Evolutionary conservation across 2,329 filamentous ascomycete species (phyloP).

Genomic region (Paraphoma chrysanthemicola): DNA sequence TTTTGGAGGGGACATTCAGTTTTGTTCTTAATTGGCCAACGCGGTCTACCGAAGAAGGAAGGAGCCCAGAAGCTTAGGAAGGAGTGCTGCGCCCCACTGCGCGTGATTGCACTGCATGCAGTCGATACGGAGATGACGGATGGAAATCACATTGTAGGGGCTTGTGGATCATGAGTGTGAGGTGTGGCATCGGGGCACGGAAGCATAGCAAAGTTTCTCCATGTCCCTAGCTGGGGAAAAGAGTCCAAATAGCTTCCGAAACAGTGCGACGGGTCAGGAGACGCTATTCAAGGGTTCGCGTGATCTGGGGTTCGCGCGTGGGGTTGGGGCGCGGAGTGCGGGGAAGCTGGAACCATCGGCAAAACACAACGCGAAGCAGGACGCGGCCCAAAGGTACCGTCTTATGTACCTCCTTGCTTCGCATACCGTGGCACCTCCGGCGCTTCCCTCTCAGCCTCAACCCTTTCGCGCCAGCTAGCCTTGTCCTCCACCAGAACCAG

Average conservation of each 20-base stretch:
- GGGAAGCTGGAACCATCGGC: constrained; percentile 31
- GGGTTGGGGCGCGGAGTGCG: constrained; percentile 22
- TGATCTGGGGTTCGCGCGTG: constrained; percentile 18
- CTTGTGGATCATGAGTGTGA: not conserved
- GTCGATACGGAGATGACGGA: not conserved
- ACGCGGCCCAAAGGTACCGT: constrained; percentile 30
- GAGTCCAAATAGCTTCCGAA: not conserved
- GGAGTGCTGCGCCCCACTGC: constrained; percentile 6
- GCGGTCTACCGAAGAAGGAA: not conserved
- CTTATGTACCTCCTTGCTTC: constrained; percentile 31
- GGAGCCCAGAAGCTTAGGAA: constrained; percentile 7
- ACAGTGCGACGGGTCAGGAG: not conserved
- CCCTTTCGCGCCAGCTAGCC: constrained; percentile 13
- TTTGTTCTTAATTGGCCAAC: too few species aligned
- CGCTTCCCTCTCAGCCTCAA: constrained; percentile 17
- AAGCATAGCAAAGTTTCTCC: not conserved
- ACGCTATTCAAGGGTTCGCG: not conserved
- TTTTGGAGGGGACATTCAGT: too few species aligned
- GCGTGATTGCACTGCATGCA: constrained; percentile 4
- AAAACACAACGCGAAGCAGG: constrained; percentile 21
- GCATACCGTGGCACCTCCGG: constrained; percentile 20
- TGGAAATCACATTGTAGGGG: too few species aligned
- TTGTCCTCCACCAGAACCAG: constrained; percentile 3
- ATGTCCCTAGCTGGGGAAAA: not conserved
- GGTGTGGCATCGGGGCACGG: not conserved